phyloP scores from a whole-genome alignment of 2,329 filamentous ascomycete species.

The Trichoderma polysporum region DNA sequence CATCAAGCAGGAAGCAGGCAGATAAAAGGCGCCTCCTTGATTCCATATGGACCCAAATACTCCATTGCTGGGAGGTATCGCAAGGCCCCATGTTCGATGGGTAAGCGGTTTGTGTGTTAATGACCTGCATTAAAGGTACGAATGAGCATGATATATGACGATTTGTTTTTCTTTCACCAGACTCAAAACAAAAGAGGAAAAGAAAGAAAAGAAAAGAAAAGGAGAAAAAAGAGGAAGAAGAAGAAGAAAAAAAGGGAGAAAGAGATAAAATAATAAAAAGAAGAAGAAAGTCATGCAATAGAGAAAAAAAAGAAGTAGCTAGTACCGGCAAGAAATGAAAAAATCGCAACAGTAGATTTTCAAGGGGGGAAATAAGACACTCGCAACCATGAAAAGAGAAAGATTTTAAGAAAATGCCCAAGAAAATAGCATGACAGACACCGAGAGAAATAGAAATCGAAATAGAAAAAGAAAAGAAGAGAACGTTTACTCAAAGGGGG shows the following conservation, averaged over 20 bases:
- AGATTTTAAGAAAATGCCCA: background rate
- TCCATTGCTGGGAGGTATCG: constrained; percentile 45
- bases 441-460: constrained; percentile 22
- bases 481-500: constrained; percentile 11
- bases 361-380: background rate
- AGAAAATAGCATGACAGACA: constrained; percentile 22
- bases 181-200: background rate
- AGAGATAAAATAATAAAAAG: constrained; percentile 27
- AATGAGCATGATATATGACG: constrained; percentile 4
- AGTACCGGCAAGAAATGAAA: background rate
- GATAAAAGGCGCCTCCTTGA: constrained; percentile 53
- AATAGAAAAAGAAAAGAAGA: constrained; percentile 13
- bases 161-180: background rate
- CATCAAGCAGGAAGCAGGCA: constrained; percentile 57
- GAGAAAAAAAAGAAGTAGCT: background rate
- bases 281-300: background rate
- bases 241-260: constrained; percentile 28
- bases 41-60: constrained; percentile 53
- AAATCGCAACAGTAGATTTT: background rate
- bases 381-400: background rate
- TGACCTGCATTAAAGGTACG: constrained; percentile 42
- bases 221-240: constrained; percentile 2
- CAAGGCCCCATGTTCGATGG: constrained; percentile 25
- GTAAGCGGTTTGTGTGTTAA: constrained; percentile 34
- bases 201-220: background rate